Percentiles rank a stretch among this genome's conserved stretches.
Conservation (phyloP, 371 early-diverging fungal species). For the Rhizopus stolonifer region DNA sequence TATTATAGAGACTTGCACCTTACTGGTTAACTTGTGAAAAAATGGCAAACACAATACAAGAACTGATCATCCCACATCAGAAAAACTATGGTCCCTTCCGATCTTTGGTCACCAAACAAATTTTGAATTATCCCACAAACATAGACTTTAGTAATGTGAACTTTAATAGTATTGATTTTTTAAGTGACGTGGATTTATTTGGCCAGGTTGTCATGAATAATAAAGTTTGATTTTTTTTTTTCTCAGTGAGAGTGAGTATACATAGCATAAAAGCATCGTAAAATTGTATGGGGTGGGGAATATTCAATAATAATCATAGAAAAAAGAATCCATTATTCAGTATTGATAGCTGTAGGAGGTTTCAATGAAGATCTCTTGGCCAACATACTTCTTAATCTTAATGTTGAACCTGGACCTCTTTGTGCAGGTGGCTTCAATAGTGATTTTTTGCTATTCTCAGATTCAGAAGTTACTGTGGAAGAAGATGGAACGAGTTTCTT, state of each 20-base stretch:
- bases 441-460: slow-evolving; percentile 21
- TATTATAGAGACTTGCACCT: slow-evolving; percentile 26
- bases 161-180: slow-evolving; percentile 33
- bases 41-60: slow-evolving; percentile 36
- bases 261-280: slow-evolving; percentile 1
- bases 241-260: neutral
- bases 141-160: too few relatives aligned
- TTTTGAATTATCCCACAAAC: too few relatives aligned
- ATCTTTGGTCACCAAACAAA: too few relatives aligned
- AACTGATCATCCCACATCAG: slow-evolving; percentile 35
- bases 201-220: slow-evolving; percentile 44
- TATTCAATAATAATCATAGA: neutral
- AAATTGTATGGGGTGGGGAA: neutral
- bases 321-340: neutral
- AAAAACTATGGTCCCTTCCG: neutral
- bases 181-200: slow-evolving; percentile 33
- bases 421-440: slow-evolving; percentile 26
- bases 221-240: too few relatives aligned
- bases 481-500: slow-evolving; percentile 12
- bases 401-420: slow-evolving; percentile 38
- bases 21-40: slow-evolving; percentile 51
- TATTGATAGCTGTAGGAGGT: neutral
- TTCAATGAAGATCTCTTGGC: slow-evolving; percentile 20
- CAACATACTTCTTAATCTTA: slow-evolving; percentile 36
- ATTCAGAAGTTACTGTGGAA: slow-evolving; percentile 4